These are phyloP conservation scores for Chaetomiaceae sp. DNA, from an alignment of 2,329 filamentous ascomycete species.

Conservation along the genomic window DNA sequence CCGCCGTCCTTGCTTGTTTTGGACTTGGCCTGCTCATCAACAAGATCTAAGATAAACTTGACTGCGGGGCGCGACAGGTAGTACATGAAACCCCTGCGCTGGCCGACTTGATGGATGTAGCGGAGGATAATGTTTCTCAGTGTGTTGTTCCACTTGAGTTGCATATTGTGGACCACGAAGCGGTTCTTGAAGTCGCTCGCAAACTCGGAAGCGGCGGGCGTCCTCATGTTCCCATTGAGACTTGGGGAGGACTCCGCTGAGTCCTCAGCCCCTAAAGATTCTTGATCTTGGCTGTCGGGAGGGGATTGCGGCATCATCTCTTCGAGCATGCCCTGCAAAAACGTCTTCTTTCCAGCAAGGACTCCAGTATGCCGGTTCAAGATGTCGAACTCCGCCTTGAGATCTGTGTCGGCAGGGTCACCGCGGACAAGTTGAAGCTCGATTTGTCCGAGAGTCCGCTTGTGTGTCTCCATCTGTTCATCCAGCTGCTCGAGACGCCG, in stretches of 20 bases:
- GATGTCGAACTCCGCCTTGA: slow-evolving; percentile 55
- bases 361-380: slow-evolving; percentile 50
- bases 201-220: slow-evolving; percentile 69
- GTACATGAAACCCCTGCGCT: slow-evolving; percentile 92
- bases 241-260: slow-evolving; percentile 34
- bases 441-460: slow-evolving; percentile 65
- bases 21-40: slow-evolving; percentile 83
- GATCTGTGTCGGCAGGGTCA: slow-evolving; percentile 42
- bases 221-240: slow-evolving; percentile 54
- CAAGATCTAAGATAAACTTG: slow-evolving; percentile 96
- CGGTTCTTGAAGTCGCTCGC: slow-evolving; percentile 96
- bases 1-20: slow-evolving; percentile 38
- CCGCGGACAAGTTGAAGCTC: slow-evolving; percentile 59
- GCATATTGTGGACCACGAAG: slow-evolving; percentile 95
- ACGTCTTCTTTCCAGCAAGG: slow-evolving; percentile 51
- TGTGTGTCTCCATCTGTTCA: slow-evolving; percentile 70
- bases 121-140: slow-evolving; percentile 92
- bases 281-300: slow-evolving; percentile 24
- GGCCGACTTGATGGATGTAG: slow-evolving; percentile 95
- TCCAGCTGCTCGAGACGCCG: slow-evolving; percentile 72
- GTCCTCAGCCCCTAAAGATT: slow-evolving; percentile 5
- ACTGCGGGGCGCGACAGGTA: slow-evolving; percentile 93
- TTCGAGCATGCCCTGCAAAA: slow-evolving; percentile 52
- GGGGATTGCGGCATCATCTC: slow-evolving; percentile 39
- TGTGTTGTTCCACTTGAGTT: slow-evolving; percentile 97